Conservation (phyloP, 2,329 filamentous ascomycete species). For the Nemania serpens region DNA sequence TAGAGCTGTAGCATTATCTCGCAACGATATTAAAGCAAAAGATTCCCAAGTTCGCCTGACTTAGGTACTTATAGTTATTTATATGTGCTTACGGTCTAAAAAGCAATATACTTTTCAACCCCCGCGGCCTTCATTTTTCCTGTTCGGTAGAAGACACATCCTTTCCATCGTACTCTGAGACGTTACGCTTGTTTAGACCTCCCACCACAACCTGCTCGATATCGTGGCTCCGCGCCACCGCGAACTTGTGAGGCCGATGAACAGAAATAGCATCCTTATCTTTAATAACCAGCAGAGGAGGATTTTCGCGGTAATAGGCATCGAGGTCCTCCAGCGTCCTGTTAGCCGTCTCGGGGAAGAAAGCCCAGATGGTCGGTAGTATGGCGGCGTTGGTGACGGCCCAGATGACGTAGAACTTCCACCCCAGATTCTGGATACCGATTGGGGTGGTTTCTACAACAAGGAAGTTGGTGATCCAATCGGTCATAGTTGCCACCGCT, state of each 20-base stretch:
- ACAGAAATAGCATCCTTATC: conserved; percentile 32
- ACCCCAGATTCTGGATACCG: conserved; percentile 48
- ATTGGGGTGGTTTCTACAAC: conserved; percentile 41
- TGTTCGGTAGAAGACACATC: not conserved
- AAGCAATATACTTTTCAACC: too few relatives aligned
- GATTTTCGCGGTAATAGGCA: conserved; percentile 37
- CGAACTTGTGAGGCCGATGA: conserved; percentile 30
- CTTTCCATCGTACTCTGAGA: not conserved
- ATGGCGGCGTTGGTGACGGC: conserved; percentile 50
- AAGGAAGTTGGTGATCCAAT: conserved; percentile 45
- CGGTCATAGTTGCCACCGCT: conserved; percentile 43
- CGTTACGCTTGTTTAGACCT: conserved; percentile 26
- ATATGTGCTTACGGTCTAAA: too few relatives aligned
- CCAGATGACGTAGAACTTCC: conserved; percentile 58
- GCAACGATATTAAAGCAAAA: too few relatives aligned
- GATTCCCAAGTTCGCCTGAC: too few relatives aligned
- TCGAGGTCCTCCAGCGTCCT: conserved; percentile 36
- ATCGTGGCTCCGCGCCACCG: conserved; percentile 28
- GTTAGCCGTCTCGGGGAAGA: conserved; percentile 50
- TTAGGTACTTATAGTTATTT: too few relatives aligned
- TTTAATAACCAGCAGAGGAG: conserved; percentile 33
- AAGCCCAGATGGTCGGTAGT: conserved; percentile 50
- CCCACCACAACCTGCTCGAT: conserved; percentile 30
- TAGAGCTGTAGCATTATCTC: too few relatives aligned
- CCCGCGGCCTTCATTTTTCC: not conserved